A percentile compares a stretch with the other conserved stretches of the same genome.
Conservation (phyloP, 768 basidiomycete genomes). For the Kwoniella pini region DNA sequence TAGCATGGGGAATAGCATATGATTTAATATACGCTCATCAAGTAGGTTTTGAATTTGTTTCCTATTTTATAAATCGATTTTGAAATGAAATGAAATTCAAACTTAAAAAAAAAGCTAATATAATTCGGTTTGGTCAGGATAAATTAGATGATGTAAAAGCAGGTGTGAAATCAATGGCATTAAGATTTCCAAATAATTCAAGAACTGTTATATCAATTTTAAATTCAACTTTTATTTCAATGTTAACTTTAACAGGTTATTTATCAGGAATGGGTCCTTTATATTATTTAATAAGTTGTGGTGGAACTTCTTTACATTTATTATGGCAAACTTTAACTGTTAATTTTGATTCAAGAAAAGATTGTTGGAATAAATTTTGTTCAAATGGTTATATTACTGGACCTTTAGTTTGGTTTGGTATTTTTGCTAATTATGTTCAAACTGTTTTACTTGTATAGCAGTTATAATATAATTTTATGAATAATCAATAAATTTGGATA, state of each 20-base stretch:
- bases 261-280: conserved; percentile 72
- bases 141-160: conserved; percentile 83
- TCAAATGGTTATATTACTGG: conserved; percentile 80
- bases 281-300: conserved; percentile 75
- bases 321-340: conserved; percentile 72
- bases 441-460: conserved; percentile 27
- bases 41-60: conserved; percentile 57
- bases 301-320: conserved; percentile 73
- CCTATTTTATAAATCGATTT: too few relatives aligned
- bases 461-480: too few relatives aligned
- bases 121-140: conserved; percentile 72
- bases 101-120: too few relatives aligned
- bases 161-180: conserved; percentile 90
- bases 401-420: conserved; percentile 82
- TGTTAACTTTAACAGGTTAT: conserved; percentile 76
- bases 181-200: conserved; percentile 76
- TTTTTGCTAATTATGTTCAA: conserved; percentile 66
- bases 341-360: conserved; percentile 70
- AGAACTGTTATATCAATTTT: conserved; percentile 73
- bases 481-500: too few relatives aligned
- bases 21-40: conserved; percentile 99
- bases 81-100: too few relatives aligned
- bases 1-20: conserved; percentile 93
- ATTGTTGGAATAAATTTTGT: conserved; percentile 88
- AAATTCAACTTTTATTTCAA: conserved; percentile 69